Evolutionary conservation across 2,329 filamentous ascomycete genomes (phyloP), one percentile per base, ranked within the genome.

Genomic region (Penicillium nordicum): DNA sequence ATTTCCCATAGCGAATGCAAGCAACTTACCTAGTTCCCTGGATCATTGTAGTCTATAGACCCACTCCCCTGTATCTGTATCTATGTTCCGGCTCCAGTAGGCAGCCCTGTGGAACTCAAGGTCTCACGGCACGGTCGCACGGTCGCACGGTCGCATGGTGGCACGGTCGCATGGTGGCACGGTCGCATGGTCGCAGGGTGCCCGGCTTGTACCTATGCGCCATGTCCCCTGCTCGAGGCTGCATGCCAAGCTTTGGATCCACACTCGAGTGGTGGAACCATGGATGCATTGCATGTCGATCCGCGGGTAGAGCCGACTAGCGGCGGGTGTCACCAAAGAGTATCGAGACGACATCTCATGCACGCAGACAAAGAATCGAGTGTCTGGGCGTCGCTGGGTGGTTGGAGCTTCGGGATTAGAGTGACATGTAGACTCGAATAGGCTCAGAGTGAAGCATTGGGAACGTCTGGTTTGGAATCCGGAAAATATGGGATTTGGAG

Each of bases 271-370:
- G 14, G 45, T 52, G 47, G 53, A 45, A 23, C 41, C 53, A 34
- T 34, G 27, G 27, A 5, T 37, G n/a, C 5, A n/a, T 21, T n/a
- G 53, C 21, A n/a, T 55, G 23, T 14, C 29, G 48, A 53, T 42
- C 42, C 18, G 14, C 42, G 54, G 54, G 37, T 47, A 27, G 40
- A 21, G 16, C 21, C 12, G 18, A 42, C 27, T 52, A 51, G 53
- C 34, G 34, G n/a, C 53, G 45, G 36, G 16, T 51, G 21, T 43
- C 5, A 42, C 23, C 45, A 46, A 50, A 54, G 55, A 46, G 29
- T 49, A 54, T 57, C 50, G 37, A 48, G 40, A 57, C 55, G 34
- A 55, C 55, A 54, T 41, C 44, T 57, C 45, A 38, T 54, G 25
- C 27, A 40, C 8, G 4, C 5, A 27, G 21, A 55, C 41, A 52